A percentile compares a stretch with the other conserved stretches of the same genome.
Evolutionary conservation across 139 green algal species (phyloP).

Genomic region (Coccomyxa sp.): DNA sequence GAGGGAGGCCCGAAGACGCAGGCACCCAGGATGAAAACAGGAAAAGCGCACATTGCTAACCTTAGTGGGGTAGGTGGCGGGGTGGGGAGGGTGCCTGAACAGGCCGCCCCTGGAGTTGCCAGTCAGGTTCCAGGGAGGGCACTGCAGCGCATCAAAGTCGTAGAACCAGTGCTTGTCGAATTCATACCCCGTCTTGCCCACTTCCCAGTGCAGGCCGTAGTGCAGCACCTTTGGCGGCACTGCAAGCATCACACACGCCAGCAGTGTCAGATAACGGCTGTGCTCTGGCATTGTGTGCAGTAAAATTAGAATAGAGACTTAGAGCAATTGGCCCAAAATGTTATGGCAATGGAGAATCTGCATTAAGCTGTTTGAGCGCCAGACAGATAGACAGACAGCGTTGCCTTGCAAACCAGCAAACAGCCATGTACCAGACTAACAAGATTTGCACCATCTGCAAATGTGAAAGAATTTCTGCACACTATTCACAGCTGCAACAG

Average conservation of each 20-base stretch:
- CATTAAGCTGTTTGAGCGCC: too few species aligned
- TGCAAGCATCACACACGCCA: background rate
- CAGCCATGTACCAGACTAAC: too few species aligned
- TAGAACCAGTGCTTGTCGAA: constrained; percentile 71
- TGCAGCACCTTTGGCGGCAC: constrained; percentile 73
- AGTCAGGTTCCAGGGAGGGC: constrained; percentile 26
- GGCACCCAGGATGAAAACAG: too few species aligned
- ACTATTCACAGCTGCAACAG: too few species aligned
- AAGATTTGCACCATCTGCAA: too few species aligned
- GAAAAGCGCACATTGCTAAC: background rate
- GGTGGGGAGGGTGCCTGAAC: constrained; percentile 13
- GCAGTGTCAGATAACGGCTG: background rate
- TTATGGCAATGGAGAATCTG: too few species aligned
- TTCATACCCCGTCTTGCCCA: constrained; percentile 32
- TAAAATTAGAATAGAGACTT: too few species aligned
- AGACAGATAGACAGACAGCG: too few species aligned
- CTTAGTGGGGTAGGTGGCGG: constrained; percentile 9
- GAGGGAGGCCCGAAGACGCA: too few species aligned
- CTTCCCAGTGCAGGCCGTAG: constrained; percentile 68
- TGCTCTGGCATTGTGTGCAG: background rate
- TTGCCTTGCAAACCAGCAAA: too few species aligned
- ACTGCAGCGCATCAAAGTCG: constrained; percentile 19
- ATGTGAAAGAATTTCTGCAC: too few species aligned
- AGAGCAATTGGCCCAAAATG: too few species aligned
- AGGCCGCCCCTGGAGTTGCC: constrained; percentile 11